These are phyloP conservation scores for Ocimum tenuiflorum DNA, from an alignment of 257 asterid genomes.

Conservation along the genomic window DNA sequence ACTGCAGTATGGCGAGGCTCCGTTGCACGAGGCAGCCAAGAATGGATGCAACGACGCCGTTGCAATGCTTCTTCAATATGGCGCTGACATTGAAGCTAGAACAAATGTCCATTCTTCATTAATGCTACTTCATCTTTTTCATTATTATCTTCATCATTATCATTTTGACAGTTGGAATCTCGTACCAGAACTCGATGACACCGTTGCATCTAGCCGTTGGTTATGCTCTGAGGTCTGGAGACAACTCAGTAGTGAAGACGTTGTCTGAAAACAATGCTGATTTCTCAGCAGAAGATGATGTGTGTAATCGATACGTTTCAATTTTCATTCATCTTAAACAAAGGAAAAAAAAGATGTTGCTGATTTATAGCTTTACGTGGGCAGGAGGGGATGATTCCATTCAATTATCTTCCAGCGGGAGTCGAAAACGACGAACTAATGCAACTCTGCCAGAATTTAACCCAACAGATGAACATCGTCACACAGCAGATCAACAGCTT, in stretches of 20 bases:
- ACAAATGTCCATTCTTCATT: conserved; percentile 34
- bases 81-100: conserved; percentile 30
- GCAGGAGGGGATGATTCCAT: conserved; percentile 75
- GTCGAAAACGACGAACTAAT: conserved; percentile 38
- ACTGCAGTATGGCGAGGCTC: conserved; percentile 46
- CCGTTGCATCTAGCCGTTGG: conserved; percentile 43
- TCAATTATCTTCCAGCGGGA: conserved; percentile 53
- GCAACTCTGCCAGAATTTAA: conserved; percentile 22
- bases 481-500: not conserved
- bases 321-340: not conserved
- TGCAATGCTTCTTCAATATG: conserved; percentile 25
- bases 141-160: too few species aligned
- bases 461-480: not conserved
- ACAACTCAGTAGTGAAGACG: conserved; percentile 25
- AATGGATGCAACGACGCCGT: conserved; percentile 29
- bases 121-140: not conserved
- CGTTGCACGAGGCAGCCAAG: conserved; percentile 43
- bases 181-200: conserved; percentile 30
- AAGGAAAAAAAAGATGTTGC: not conserved
- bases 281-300: conserved; percentile 33
- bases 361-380: conserved; percentile 3
- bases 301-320: conserved; percentile 5
- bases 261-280: conserved; percentile 31
- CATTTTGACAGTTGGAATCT: not conserved
- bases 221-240: conserved; percentile 33